Evolutionary conservation across 345 rosid species (phyloP).

Genomic region (Luvunga scandens): DNA sequence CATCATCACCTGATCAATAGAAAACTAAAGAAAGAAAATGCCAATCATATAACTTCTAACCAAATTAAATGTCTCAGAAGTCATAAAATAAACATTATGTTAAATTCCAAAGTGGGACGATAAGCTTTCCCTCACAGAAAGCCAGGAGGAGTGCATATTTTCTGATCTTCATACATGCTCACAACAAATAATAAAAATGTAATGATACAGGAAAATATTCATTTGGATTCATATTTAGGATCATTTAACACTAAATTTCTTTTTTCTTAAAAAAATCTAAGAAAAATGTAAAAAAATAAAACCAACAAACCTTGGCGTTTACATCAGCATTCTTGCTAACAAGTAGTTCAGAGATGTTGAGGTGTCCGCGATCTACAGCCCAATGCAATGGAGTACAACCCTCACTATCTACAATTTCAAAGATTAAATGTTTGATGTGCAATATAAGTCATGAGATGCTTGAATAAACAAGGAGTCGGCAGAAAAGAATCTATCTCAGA

Average conservation of each 20-base stretch:
- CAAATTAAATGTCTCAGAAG: neutral
- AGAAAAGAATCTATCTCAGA: neutral
- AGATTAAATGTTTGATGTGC: neutral
- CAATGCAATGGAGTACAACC: slow-evolving; percentile 93
- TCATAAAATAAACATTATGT: neutral
- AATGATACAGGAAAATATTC: slow-evolving; percentile 1
- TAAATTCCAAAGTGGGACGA: neutral
- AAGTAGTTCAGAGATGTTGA: slow-evolving; percentile 49
- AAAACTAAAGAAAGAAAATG: neutral
- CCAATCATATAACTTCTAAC: neutral
- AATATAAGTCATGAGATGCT: neutral
- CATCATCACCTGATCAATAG: neutral
- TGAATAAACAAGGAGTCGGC: neutral
- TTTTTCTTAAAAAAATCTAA: neutral
- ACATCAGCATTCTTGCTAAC: slow-evolving; percentile 65
- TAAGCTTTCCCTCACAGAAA: neutral
- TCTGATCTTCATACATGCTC: neutral
- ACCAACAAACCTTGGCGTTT: slow-evolving; percentile 62
- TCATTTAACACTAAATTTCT: neutral
- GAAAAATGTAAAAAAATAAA: neutral
- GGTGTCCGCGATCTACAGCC: slow-evolving; percentile 94
- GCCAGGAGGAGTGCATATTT: neutral
- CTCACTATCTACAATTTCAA: slow-evolving; percentile 70
- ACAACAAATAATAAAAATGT: neutral
- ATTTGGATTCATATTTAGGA: neutral